Conservation (phyloP, 2,329 filamentous ascomycete species). For the Emmonsiellopsis sp. region DNA sequence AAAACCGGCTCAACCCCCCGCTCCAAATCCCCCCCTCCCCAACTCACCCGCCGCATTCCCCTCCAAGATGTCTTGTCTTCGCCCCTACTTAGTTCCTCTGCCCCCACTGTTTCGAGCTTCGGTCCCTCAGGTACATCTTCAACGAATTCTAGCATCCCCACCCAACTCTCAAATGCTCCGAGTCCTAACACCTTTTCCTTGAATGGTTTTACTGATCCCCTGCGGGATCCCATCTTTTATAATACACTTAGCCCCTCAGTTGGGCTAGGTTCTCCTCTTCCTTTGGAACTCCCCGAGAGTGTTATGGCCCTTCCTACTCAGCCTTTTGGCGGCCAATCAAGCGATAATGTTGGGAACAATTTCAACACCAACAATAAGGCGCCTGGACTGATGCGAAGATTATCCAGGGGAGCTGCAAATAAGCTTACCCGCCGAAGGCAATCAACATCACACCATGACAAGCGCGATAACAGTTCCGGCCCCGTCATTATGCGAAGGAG, state of each 20-base stretch:
- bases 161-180: slow-evolving; percentile 6
- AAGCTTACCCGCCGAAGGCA: slow-evolving; percentile 62
- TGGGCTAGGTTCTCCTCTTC: slow-evolving; percentile 34
- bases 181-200: slow-evolving; percentile 22
- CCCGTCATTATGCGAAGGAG: slow-evolving; percentile 79
- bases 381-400: slow-evolving; percentile 66
- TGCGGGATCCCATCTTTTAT: slow-evolving; percentile 18
- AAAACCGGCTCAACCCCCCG: slow-evolving; percentile 28
- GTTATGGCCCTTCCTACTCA: slow-evolving; percentile 41
- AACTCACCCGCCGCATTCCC: slow-evolving; percentile 22
- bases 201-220: slow-evolving; percentile 25
- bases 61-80: slow-evolving; percentile 29
- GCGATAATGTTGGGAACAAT: slow-evolving; percentile 41
- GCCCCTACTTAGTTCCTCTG: slow-evolving; percentile 20
- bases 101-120: slow-evolving; percentile 22
- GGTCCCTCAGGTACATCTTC: slow-evolving; percentile 12
- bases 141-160: slow-evolving; percentile 3
- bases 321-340: slow-evolving; percentile 9
- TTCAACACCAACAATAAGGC: slow-evolving; percentile 46
- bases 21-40: slow-evolving; percentile 28
- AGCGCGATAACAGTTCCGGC: slow-evolving; percentile 79
- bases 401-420: slow-evolving; percentile 72
- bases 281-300: slow-evolving; percentile 66
- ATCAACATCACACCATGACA: slow-evolving; percentile 66
- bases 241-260: slow-evolving; percentile 9